Conservation (phyloP, 495 filamentous ascomycete genomes). For the Astrocystis sublimbata region DNA sequence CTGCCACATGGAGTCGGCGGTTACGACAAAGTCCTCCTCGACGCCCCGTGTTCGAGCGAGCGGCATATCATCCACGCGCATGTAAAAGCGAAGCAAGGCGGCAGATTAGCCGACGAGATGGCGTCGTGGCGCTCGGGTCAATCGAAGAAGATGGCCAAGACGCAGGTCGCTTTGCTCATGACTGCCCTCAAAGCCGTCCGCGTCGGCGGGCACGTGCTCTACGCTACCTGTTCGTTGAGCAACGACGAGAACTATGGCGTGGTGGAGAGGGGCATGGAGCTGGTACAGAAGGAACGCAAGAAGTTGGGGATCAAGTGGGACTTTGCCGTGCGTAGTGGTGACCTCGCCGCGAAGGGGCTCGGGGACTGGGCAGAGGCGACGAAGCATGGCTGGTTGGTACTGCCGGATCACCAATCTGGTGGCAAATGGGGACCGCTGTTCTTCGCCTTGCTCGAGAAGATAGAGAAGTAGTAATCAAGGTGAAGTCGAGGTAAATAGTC, state of each 20-base stretch:
- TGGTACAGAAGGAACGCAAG: constrained; percentile 19
- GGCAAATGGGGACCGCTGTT: constrained; percentile 21
- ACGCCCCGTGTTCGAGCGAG: constrained; percentile 21
- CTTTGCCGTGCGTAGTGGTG: constrained; percentile 14
- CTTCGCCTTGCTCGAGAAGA: constrained; percentile 17
- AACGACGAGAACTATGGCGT: constrained; percentile 18
- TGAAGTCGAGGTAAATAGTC: not conserved
- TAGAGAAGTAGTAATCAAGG: not conserved
- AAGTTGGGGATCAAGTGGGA: constrained; percentile 10
- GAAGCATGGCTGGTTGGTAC: constrained; percentile 15
- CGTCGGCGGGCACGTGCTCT: constrained; percentile 13
- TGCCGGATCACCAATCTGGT: constrained; percentile 14
- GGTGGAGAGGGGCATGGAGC: constrained; percentile 9
- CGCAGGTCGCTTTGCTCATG: constrained; percentile 13
- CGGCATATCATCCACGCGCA: constrained; percentile 19
- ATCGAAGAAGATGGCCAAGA: constrained; percentile 22
- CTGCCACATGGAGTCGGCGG: constrained; percentile 7
- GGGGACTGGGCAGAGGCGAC: constrained; percentile 15
- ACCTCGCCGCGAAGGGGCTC: constrained; percentile 2
- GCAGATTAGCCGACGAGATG: constrained; percentile 17
- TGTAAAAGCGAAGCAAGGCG: constrained; percentile 2
- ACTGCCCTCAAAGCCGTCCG: constrained; percentile 16
- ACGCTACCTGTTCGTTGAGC: constrained; percentile 20
- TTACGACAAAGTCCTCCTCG: constrained; percentile 19
- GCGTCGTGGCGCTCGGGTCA: constrained; percentile 19